Percentiles rank a stretch among this genome's conserved stretches.
phyloP scores from a whole-genome alignment of 2,329 filamentous ascomycete genomes.

The Mycosphaerelloides madeirae region DNA sequence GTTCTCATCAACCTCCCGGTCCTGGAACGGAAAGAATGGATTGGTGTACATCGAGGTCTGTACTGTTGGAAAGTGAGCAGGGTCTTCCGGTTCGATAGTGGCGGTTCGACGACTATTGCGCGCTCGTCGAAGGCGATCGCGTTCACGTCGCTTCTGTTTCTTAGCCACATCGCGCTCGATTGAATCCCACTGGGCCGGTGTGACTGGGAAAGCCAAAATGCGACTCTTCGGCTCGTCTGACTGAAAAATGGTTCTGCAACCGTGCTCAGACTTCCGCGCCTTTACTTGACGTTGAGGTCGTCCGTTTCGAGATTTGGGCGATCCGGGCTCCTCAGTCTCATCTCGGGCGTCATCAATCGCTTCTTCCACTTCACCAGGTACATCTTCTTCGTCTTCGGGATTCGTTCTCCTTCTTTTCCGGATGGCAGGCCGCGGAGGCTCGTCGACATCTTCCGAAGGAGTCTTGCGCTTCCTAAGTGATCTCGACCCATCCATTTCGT shows the following conservation, averaged over 20 bases:
- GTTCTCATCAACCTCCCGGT: conserved; percentile 80
- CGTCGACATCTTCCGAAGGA: conserved; percentile 56
- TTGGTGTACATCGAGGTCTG: conserved; percentile 63
- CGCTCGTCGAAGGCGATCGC: conserved; percentile 37
- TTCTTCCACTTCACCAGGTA: conserved; percentile 26
- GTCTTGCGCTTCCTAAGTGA: conserved; percentile 76
- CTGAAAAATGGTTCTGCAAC: conserved; percentile 26
- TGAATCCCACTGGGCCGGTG: conserved; percentile 31
- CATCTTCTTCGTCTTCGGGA: conserved; percentile 27
- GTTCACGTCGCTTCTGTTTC: conserved; percentile 46
- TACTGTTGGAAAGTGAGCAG: conserved; percentile 53
- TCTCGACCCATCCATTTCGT: conserved; percentile 70
- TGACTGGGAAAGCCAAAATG: conserved; percentile 47
- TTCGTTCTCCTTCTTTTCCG: conserved; percentile 40
- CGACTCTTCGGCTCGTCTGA: conserved; percentile 41
- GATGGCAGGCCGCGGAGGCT: conserved; percentile 32
- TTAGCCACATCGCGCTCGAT: conserved; percentile 45
- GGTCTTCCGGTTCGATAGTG: conserved; percentile 38
- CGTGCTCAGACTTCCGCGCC: conserved; percentile 41
- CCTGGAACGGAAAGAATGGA: conserved; percentile 82
- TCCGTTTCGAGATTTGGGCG: conserved; percentile 30
- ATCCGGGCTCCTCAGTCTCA: conserved; percentile 17
- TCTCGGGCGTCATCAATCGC: conserved; percentile 17
- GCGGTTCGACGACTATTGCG: conserved; percentile 43
- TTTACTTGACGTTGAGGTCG: conserved; percentile 52